phyloP scores from a whole-genome alignment of 2,329 filamentous ascomycete genomes.

The Lecanoromycetidae sp. region DNA sequence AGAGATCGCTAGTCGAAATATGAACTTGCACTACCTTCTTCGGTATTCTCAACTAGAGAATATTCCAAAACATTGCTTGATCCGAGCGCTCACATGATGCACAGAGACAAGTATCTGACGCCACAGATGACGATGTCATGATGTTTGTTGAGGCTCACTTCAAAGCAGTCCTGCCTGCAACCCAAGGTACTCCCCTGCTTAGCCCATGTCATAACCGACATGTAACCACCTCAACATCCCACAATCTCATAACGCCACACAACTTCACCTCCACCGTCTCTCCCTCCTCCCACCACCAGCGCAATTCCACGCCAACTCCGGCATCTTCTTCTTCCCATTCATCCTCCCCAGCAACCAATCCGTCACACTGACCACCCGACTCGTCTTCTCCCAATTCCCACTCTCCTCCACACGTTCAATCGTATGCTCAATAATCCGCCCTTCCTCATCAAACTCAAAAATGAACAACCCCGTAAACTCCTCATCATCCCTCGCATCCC shows the following conservation, averaged over 20 bases:
- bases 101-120: too few relatives aligned
- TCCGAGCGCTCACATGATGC: too few relatives aligned
- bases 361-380: slow-evolving; percentile 78
- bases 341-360: slow-evolving; percentile 87
- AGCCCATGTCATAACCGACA: too few relatives aligned
- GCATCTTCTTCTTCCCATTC: slow-evolving; percentile 36
- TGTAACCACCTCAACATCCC: too few relatives aligned
- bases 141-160: too few relatives aligned
- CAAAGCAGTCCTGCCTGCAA: too few relatives aligned
- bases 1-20: too few relatives aligned
- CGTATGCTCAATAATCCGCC: slow-evolving; percentile 72
- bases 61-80: too few relatives aligned
- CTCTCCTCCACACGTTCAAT: slow-evolving; percentile 88
- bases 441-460: slow-evolving; percentile 86
- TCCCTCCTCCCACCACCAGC: not conserved
- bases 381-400: slow-evolving; percentile 69
- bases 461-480: slow-evolving; percentile 88
- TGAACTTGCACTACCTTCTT: too few relatives aligned
- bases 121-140: too few relatives aligned
- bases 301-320: slow-evolving; percentile 20
- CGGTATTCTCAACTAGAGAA: too few relatives aligned
- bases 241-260: not conserved
- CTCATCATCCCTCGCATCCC: slow-evolving; percentile 49
- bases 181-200: too few relatives aligned
- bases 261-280: not conserved